Base-by-base conservation (phyloP, 352 stramenopile species). In the Phytopythium vexans region DNA sequence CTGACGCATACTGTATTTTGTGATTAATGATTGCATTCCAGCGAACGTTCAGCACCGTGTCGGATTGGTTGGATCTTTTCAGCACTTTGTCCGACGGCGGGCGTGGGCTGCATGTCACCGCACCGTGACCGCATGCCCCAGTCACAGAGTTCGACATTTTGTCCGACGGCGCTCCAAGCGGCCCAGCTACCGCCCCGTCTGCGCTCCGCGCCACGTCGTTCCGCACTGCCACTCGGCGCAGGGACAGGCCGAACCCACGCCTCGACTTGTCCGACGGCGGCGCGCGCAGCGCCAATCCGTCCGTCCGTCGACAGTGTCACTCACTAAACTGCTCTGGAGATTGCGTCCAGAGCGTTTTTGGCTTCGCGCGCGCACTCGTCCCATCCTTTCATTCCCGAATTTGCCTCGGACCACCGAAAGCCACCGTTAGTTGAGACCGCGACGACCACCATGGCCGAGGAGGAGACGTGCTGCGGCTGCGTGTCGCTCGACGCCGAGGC, bases 401-500 rank as follows among this genome's bases (percentile, higher is more conserved):
- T 21, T 34, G n/a, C 49, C 34, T 43, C 33, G 56, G 39, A 66
- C 10, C 46, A 11, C 40, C 34, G 37, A 3, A 8, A 11, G 16
- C 41, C 15, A 52, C 41, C 21, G 32, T 38, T 41, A 41, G 9
- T 15, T 36, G 41, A 31, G 27, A 35, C 21, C 21, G 21, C 21
- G 21, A 27, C 21, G 4, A 15, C 39, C 49, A 62, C 21, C 9
- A 82, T 77, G 60, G 60, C 67, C 4, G 64, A 70, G 48, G 64
- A 70, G 50, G 64, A 66, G 62, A 59, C 40, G 3, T 78, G 69
- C 40, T 85, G 74, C 54, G 71, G 74, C 8, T 85, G 69, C 54
- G 55, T 60, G 27, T 51, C 62, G 15, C 54, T 74, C 15, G 49
- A 63, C 32, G 59, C 32, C 10, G 56, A 73, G 8, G 58, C 67